A percentile compares a stretch with the other conserved stretches of the same genome.
Conservation (phyloP, 2,329 filamentous ascomycete species). For the Nannizziopsis barbatae region DNA sequence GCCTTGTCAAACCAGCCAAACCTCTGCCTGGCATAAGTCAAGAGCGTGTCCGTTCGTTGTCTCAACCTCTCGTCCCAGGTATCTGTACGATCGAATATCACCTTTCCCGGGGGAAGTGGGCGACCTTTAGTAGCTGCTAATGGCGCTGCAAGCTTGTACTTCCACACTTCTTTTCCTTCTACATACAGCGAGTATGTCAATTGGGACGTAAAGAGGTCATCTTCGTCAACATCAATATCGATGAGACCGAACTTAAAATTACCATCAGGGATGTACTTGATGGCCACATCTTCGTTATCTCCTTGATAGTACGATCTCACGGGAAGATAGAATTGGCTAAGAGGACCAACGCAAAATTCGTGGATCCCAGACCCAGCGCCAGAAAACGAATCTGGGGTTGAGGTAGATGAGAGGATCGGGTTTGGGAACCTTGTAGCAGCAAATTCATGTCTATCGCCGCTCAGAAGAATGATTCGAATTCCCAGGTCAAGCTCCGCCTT, state of each 20-base stretch:
- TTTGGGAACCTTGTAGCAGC: constrained; percentile 68
- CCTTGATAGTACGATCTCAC: constrained; percentile 70
- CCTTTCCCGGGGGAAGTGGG: constrained; percentile 23
- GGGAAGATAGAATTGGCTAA: constrained; percentile 90
- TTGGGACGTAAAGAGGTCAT: constrained; percentile 42
- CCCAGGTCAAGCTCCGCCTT: constrained; percentile 59
- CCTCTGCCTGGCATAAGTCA: not conserved
- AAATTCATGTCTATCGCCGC: constrained; percentile 93
- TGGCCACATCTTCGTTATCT: constrained; percentile 67
- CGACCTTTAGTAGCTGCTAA: constrained; percentile 14
- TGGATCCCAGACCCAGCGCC: constrained; percentile 44
- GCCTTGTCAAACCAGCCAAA: constrained; percentile 15
- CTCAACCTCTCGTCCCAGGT: constrained; percentile 4
- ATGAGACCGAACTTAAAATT: constrained; percentile 81
- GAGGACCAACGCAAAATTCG: constrained; percentile 82
- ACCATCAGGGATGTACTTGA: constrained; percentile 73
- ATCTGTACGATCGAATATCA: constrained; percentile 23
- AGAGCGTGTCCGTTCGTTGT: constrained; percentile 17
- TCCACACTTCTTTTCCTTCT: constrained; percentile 71
- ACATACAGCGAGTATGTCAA: constrained; percentile 74
- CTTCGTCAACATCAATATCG: constrained; percentile 59
- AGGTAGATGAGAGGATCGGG: constrained; percentile 19
- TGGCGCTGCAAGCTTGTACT: constrained; percentile 33
- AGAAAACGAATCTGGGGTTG: constrained; percentile 13
- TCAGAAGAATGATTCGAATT: constrained; percentile 69